Conservation (phyloP, 2,329 filamentous ascomycete species). For the Xylaria sp. region DNA sequence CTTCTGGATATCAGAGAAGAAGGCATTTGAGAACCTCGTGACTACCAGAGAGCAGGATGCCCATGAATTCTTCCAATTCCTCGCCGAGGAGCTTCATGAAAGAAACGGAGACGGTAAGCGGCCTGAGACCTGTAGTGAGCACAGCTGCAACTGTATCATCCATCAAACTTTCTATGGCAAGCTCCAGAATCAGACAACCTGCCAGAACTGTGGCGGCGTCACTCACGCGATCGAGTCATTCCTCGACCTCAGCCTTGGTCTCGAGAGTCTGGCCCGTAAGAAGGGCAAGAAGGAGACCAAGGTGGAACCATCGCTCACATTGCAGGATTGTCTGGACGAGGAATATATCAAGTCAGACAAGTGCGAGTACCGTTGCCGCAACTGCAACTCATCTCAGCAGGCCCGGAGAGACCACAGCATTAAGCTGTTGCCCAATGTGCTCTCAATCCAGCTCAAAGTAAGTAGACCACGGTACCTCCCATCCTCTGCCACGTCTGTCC, state of each 20-base stretch:
- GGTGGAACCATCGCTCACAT: conserved; percentile 45
- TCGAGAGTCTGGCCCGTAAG: conserved; percentile 71
- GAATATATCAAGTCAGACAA: conserved; percentile 84
- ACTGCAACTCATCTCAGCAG: conserved; percentile 70
- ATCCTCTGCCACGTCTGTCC: not conserved
- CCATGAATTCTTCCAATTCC: conserved; percentile 94
- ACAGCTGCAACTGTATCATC: conserved; percentile 80
- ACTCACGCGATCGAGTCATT: conserved; percentile 84
- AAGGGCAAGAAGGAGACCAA: conserved; percentile 49
- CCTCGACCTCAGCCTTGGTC: conserved; percentile 80
- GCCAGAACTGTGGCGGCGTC: conserved; percentile 76
- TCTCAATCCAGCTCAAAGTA: conserved; percentile 91
- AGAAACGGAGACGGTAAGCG: conserved; percentile 68
- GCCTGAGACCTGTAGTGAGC: conserved; percentile 53
- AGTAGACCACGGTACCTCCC: conserved; percentile 17
- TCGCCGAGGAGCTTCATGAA: conserved; percentile 85
- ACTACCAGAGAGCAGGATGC: conserved; percentile 95
- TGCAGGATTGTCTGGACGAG: conserved; percentile 72
- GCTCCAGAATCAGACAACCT: conserved; percentile 83
- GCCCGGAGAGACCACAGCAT: conserved; percentile 81
- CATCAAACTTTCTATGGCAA: conserved; percentile 94
- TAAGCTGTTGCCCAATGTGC: conserved; percentile 76
- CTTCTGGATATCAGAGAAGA: conserved; percentile 81
- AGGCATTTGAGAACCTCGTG: conserved; percentile 66
- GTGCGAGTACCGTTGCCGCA: conserved; percentile 82